These are phyloP conservation scores for Beauveria bassiana DNA, from an alignment of 2,329 filamentous ascomycete genomes.

Conservation along the genomic window DNA sequence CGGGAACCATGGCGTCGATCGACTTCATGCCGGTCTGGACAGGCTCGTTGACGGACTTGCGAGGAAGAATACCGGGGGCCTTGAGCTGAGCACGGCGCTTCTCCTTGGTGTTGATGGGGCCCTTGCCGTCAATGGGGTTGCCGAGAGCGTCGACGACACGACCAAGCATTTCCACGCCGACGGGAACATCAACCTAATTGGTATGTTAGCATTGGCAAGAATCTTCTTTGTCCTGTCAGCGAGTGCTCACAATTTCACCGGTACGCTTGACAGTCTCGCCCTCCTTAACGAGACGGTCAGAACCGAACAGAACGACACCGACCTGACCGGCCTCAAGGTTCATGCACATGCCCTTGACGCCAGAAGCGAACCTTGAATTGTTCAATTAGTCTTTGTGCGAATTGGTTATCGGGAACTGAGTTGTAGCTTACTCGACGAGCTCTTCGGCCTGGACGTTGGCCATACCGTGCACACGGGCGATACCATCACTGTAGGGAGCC, in stretches of 20 bases:
- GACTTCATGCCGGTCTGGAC: constrained; percentile 99
- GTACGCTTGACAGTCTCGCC: constrained; percentile 99
- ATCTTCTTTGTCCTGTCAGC: background rate
- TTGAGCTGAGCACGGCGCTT: constrained; percentile 96
- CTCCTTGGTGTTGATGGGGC: constrained; percentile 85
- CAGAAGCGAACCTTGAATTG: constrained; percentile 79
- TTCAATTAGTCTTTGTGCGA: constrained; percentile 15
- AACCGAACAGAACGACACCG: constrained; percentile 99
- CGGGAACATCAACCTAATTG: constrained; percentile 83
- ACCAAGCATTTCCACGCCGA: constrained; percentile 86
- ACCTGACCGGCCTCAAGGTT: constrained; percentile 99
- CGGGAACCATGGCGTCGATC: constrained; percentile 98
- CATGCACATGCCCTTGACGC: constrained; percentile 99
- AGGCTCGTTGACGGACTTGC: constrained; percentile 94
- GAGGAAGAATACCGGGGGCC: constrained; percentile 96
- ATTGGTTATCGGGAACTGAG: constrained; percentile 1
- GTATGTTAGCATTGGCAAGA: background rate
- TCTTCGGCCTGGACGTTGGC: constrained; percentile 99
- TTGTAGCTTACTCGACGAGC: constrained; percentile 84
- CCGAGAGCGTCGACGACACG: constrained; percentile 98
- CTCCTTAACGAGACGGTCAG: constrained; percentile 99
- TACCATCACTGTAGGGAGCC: constrained; percentile 75
- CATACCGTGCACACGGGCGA: constrained; percentile 99
- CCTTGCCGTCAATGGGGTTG: constrained; percentile 99
- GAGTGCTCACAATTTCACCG: constrained; percentile 82